Base-by-base conservation (phyloP, 2,329 filamentous ascomycete species). In the Scolecobasidium constrictum region DNA sequence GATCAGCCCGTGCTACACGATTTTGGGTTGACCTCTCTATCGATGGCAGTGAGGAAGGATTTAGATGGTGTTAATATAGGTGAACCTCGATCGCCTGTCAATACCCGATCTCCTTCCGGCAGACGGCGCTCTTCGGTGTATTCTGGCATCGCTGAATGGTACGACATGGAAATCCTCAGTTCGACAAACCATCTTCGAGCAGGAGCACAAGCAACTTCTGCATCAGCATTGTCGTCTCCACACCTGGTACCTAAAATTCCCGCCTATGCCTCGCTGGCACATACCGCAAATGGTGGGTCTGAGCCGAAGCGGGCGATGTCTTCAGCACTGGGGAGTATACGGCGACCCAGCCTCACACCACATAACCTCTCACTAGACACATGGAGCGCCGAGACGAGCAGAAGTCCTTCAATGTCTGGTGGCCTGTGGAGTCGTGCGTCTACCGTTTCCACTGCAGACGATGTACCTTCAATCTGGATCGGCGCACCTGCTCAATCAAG, bases 1-100 rank as follows among this genome's bases (percentile, higher is more conserved):
- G 84, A 90, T 47, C 84, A 94, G 54, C 90, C 92, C 0, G 87
- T 94, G 0, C 71, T 98, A 12, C 77, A 94, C 54, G 88, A 96
- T 56, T 83, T 96, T 13, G 82, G 81, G 20, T 84, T 94, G 64
- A 85, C 90, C 1, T 94, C 88, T 3, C 70, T 98, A 38, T 95
- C 90, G 1, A 83, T 95, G 79, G 90, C 90, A 4, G 72, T 81
- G 13, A 73, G 79, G 39, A 81, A 78, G 22, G 46, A 55, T 46
- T 49, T n/a, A 47, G 48, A n/a, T 38, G 40, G 22, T 42, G 43
- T 23, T 37, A 39, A 18, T 12, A 6, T 26, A 20, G 16, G 19
- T 19, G n/a, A 13, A 9, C 6, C 11, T 23, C 15, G 23, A 5
- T 15, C 40, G 18, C n/a, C 20, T n/a, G n/a, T 12, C 6, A 17